Percentiles rank a stretch among this genome's conserved stretches.
These are phyloP conservation scores for Talaromyces stipitatus DNA, from an alignment of 495 filamentous ascomycete genomes.

Conservation along the genomic window DNA sequence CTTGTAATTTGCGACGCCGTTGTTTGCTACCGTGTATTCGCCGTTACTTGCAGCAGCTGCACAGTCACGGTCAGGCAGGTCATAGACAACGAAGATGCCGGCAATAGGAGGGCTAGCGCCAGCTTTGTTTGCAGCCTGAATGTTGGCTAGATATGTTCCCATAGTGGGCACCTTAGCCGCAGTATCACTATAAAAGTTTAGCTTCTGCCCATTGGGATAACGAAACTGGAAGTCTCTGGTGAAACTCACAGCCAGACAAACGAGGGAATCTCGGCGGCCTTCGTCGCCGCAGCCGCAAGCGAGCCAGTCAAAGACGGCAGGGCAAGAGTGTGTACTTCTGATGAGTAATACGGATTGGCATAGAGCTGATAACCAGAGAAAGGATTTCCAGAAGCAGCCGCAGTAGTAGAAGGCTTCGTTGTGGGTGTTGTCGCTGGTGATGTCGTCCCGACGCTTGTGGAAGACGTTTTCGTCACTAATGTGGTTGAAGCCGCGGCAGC, in stretches of 20 bases:
- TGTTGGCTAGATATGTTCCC: slow-evolving; percentile 46
- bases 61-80: slow-evolving; percentile 72
- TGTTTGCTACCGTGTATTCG: slow-evolving; percentile 57
- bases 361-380: slow-evolving; percentile 46
- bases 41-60: slow-evolving; percentile 71
- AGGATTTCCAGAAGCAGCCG: slow-evolving; percentile 41
- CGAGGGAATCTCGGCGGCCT: slow-evolving; percentile 56
- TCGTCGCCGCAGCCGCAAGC: slow-evolving; percentile 28
- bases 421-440: neutral
- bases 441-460: neutral
- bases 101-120: slow-evolving; percentile 40
- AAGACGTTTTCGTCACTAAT: neutral
- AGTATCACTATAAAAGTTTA: slow-evolving; percentile 33
- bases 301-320: slow-evolving; percentile 40
- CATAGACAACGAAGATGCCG: slow-evolving; percentile 62
- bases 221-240: neutral
- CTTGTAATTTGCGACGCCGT: slow-evolving; percentile 56
- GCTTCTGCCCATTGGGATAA: neutral
- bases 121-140: slow-evolving; percentile 47
- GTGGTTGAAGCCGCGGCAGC: neutral
- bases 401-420: slow-evolving; percentile 12
- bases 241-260: slow-evolving; percentile 62
- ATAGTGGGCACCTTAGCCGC: slow-evolving; percentile 53
- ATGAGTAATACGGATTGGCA: slow-evolving; percentile 51
- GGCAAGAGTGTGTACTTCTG: slow-evolving; percentile 43